phyloP scores from a whole-genome alignment of 108 stramenopile species.

The Skeletonema tropicum region DNA sequence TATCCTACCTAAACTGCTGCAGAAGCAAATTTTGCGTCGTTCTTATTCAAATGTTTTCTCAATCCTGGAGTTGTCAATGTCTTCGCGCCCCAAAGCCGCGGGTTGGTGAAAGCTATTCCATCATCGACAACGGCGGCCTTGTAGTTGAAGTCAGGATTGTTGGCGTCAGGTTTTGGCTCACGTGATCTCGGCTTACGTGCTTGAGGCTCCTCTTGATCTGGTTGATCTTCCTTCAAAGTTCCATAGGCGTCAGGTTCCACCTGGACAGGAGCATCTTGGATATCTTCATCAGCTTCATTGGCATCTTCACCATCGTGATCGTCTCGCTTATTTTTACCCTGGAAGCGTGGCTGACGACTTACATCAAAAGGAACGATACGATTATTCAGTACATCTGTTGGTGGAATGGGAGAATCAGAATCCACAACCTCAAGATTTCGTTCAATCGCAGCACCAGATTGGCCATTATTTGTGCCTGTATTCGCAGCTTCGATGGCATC shows the following conservation, averaged over 20 bases:
- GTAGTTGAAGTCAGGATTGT: slow-evolving; percentile 3
- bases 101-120: slow-evolving; percentile 3
- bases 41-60: background rate
- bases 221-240: background rate
- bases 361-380: background rate
- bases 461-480: background rate
- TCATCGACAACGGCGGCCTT: background rate
- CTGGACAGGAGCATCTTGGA: background rate
- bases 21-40: background rate
- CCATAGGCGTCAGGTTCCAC: slow-evolving; percentile 2
- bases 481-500: background rate
- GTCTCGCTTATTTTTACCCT: background rate
- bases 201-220: background rate
- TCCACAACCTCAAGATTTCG: background rate
- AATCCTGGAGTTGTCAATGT: slow-evolving; percentile 6
- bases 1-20: background rate
- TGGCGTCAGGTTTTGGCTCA: background rate
- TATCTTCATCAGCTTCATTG: background rate
- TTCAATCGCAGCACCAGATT: background rate
- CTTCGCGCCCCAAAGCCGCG: slow-evolving; percentile 9
- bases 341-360: background rate
- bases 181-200: background rate
- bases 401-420: background rate
- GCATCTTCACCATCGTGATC: background rate
- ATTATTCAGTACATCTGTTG: background rate